Evolutionary conservation across 306 rosid genomes (phyloP), one percentile per base, ranked within the genome.

Genomic region (Hylodesmum podocarpum): DNA sequence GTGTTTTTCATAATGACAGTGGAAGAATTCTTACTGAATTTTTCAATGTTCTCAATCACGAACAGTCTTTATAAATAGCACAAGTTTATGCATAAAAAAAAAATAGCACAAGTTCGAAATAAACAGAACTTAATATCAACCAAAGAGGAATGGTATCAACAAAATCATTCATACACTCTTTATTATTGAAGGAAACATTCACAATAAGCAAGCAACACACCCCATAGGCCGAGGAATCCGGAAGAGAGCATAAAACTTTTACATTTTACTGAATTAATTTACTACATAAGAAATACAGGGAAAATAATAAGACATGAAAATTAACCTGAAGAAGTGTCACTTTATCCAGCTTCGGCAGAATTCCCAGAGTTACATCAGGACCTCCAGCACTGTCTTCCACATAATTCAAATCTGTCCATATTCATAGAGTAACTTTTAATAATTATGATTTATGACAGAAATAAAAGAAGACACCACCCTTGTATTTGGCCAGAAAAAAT

Each of bases 341-440:
- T 88, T 88, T 91, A 70, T 94, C 97, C 81, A 89, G 63, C 88
- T 91, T 90, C 6, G 94, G 96, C 44, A 94, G 86, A 83, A 87
- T 82, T 57, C 97, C 98, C 7, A 91, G 83, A 18, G 96, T 91
- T 78, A 94, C 96, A 89, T 94, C 96, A 81, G 98, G 86, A 57
- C 97, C 98, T 55, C 98, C 96, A 70, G 97, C 97, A 88, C 98
- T 94, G 70, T 94, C 97, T 84, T 94, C 98, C 11, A 87, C 90
- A 66, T 94, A 91, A 79, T 91, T 94, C 88, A 94, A 87, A 85
- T 94, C 96, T 91, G 87, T 43, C 59, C 72, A 84, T 51, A 70
- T 71, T 65, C 41, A 79, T 22, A 46, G 39, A 68, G 37, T 57
- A 82, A 75, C 64, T 29, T 47, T 31, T 65, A 82, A 50, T 57